Evolutionary conservation across 495 filamentous ascomycete species (phyloP).

Genomic region (Neurospora sp.): DNA sequence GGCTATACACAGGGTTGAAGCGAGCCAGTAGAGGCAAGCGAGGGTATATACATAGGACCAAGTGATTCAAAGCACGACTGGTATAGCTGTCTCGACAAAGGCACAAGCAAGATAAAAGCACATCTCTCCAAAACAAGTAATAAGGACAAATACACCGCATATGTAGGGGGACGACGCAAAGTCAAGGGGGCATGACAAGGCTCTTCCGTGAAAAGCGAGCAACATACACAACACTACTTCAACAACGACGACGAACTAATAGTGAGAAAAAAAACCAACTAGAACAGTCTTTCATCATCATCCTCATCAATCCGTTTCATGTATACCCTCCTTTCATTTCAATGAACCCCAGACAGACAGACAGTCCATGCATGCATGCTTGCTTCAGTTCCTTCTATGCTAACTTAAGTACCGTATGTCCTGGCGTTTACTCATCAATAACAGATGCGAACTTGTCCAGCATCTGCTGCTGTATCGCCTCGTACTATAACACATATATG

Average conservation of each 20-base stretch:
- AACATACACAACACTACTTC: not conserved
- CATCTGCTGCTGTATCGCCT: slow-evolving; percentile 82
- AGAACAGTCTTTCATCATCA: not conserved
- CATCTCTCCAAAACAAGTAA: not conserved
- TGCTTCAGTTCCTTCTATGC: not conserved
- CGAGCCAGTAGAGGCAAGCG: not conserved
- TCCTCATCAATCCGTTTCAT: not conserved
- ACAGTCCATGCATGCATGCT: not conserved
- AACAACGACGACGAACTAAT: not conserved
- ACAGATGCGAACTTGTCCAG: slow-evolving; percentile 92
- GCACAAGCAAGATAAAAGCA: not conserved
- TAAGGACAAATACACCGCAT: not conserved
- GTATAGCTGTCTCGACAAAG: not conserved
- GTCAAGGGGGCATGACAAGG: no score
- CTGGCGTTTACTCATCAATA: slow-evolving; percentile 65
- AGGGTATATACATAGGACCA: not conserved
- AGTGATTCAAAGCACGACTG: not conserved
- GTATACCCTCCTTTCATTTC: not conserved
- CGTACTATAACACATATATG: slow-evolving; percentile 49
- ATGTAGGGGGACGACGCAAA: no score
- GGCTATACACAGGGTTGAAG: not conserved
- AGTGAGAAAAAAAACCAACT: not conserved
- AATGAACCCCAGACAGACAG: not conserved
- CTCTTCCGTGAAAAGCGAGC: not conserved
- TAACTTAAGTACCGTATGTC: not conserved